Percentiles rank a stretch among this genome's conserved stretches.
Conservation (phyloP, 768 basidiomycete genomes). For the Mycena rosella region DNA sequence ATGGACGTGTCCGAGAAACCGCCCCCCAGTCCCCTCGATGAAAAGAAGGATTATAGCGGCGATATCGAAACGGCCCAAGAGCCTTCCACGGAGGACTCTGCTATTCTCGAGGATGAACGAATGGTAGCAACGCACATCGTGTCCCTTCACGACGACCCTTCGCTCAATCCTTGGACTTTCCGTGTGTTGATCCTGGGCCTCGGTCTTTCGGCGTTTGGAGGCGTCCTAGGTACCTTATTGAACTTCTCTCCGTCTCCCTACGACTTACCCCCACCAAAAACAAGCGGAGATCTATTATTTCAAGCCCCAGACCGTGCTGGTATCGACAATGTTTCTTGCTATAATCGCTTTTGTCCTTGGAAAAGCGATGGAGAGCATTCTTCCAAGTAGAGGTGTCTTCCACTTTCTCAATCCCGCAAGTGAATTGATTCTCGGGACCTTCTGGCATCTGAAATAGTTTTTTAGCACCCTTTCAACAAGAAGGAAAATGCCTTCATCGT, state of each 20-base stretch:
- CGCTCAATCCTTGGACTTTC: conserved; percentile 60
- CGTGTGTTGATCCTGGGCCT: conserved; percentile 62
- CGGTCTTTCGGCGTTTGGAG: conserved; percentile 62
- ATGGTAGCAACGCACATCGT: conserved; percentile 64
- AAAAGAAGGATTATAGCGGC: conserved; percentile 49
- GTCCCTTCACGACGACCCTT: conserved; percentile 58
- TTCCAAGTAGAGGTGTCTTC: conserved; percentile 60
- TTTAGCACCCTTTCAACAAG: conserved; percentile 70
- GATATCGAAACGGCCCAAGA: conserved; percentile 51
- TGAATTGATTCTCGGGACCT: conserved; percentile 13
- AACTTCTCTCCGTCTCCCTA: conserved; percentile 16
- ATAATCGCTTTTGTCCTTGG: conserved; percentile 66
- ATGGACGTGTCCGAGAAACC: conserved; percentile 39
- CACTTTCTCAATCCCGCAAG: conserved; percentile 66
- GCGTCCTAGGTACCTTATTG: conserved; percentile 57
- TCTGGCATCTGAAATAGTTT: background rate
- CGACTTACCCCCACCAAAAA: background rate
- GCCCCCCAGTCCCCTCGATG: conserved; percentile 40
- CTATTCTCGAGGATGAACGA: conserved; percentile 57
- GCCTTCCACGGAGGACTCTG: conserved; percentile 45
- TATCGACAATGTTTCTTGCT: conserved; percentile 68
- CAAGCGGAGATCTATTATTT: conserved; percentile 72
- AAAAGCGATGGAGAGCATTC: conserved; percentile 56
- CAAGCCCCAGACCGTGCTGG: conserved; percentile 67
- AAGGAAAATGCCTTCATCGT: conserved; percentile 71